phyloP scores from a whole-genome alignment of 2,329 filamentous ascomycete species.

The Pseudodiploospora longispora region DNA sequence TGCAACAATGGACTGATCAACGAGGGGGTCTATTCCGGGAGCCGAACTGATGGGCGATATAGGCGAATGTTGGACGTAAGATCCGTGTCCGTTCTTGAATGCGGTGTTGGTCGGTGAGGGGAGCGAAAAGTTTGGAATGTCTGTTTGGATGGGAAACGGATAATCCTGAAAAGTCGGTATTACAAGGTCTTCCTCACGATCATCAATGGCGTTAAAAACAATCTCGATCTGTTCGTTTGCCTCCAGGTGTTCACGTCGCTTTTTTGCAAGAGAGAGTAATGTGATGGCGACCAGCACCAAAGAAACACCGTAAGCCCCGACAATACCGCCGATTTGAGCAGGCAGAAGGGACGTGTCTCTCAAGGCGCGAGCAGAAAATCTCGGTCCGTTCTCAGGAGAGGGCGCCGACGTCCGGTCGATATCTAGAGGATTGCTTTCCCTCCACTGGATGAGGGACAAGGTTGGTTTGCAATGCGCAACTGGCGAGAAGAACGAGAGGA shows the following conservation, averaged over 20 bases:
- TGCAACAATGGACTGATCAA: constrained; percentile 70
- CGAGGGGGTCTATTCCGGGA: constrained; percentile 57
- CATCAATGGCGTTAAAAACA: constrained; percentile 13
- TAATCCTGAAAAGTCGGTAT: constrained; percentile 11
- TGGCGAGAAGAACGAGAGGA: constrained; percentile 18
- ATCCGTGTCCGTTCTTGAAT: constrained; percentile 8
- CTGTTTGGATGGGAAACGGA: constrained; percentile 13
- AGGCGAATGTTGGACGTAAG: constrained; percentile 39
- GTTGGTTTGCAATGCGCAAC: constrained; percentile 23
- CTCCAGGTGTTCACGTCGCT: constrained; percentile 42
- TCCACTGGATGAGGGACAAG: constrained; percentile 11
- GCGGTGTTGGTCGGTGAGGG: constrained; percentile 15
- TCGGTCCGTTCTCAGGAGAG: constrained; percentile 42
- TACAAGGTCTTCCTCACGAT: constrained; percentile 9
- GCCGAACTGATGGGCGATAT: constrained; percentile 30
- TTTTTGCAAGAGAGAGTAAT: constrained; percentile 53
- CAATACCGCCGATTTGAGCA: constrained; percentile 73
- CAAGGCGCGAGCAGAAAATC: constrained; percentile 48
- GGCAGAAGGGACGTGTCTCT: constrained; percentile 61
- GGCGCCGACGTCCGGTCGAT: constrained; percentile 37
- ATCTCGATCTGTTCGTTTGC: constrained; percentile 44
- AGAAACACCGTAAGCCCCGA: constrained; percentile 73
- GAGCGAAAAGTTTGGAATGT: constrained; percentile 40
- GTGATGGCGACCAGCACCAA: constrained; percentile 64
- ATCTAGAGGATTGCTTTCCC: constrained; percentile 29